These are phyloP conservation scores for Monoraphidium neglectum DNA, from an alignment of 139 green algal species.

Conservation along the genomic window DNA sequence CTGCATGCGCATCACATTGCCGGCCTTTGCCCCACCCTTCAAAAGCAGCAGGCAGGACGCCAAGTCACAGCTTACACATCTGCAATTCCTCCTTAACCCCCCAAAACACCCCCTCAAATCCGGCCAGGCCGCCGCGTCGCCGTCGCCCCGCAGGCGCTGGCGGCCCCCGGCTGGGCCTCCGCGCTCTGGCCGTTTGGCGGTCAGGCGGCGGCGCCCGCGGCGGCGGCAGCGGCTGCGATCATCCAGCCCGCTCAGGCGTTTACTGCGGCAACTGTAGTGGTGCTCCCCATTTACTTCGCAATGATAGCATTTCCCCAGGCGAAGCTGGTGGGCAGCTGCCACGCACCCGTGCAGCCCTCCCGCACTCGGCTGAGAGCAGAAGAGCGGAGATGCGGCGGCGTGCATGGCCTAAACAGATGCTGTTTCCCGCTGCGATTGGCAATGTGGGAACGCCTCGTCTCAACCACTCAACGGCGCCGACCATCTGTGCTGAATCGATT, in stretches of 20 bases:
- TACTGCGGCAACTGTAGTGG: conserved; percentile 52
- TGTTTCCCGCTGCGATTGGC: too few relatives aligned
- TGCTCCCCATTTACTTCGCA: conserved; percentile 67
- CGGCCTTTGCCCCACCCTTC: background rate
- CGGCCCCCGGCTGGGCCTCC: too few relatives aligned
- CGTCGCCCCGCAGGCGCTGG: background rate
- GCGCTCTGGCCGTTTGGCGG: too few relatives aligned
- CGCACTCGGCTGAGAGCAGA: background rate
- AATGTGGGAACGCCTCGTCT: too few relatives aligned
- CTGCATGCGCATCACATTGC: background rate
- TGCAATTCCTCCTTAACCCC: background rate
- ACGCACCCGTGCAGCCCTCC: background rate
- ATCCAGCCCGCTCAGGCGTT: conserved; percentile 47
- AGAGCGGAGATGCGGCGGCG: too few relatives aligned
- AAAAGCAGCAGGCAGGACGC: background rate
- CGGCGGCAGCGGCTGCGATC: background rate
- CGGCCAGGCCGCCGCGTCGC: conserved; percentile 11
- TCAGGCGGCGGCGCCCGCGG: background rate
- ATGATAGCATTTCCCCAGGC: conserved; percentile 56
- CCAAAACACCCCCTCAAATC: background rate
- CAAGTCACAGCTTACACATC: background rate
- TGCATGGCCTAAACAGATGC: too few relatives aligned
- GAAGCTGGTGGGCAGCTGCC: conserved; percentile 14
- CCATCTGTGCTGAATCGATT: background rate
- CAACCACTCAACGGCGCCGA: background rate